phyloP scores from a whole-genome alignment of 2,329 filamentous ascomycete genomes.

The Elsinoe perseae region DNA sequence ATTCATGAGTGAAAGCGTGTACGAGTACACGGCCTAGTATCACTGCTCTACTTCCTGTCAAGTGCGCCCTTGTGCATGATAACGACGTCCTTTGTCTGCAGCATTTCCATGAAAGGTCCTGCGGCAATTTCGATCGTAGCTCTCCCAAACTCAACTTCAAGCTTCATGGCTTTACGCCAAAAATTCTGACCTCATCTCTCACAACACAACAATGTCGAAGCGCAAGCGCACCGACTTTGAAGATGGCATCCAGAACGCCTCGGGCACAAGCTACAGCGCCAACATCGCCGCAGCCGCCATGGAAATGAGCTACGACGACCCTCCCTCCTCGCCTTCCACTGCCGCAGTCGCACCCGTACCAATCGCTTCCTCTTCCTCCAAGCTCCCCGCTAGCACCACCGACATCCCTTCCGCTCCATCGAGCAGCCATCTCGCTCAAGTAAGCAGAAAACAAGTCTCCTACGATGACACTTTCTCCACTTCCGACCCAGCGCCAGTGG shows the following conservation, averaged over 20 bases:
- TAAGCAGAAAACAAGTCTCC: constrained; percentile 16
- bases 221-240: constrained; percentile 13
- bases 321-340: constrained; percentile 52
- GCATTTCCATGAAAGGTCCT: background rate
- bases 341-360: constrained; percentile 50
- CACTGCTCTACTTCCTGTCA: background rate
- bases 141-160: background rate
- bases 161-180: background rate
- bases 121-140: background rate
- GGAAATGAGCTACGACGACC: constrained; percentile 14
- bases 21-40: background rate
- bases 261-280: background rate
- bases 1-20: constrained; percentile 4
- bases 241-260: constrained; percentile 2
- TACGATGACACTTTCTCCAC: constrained; percentile 18
- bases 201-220: constrained; percentile 7
- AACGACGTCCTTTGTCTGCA: too few species aligned
- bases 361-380: background rate
- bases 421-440: background rate
- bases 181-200: background rate
- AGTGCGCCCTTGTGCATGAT: too few species aligned
- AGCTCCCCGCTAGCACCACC: constrained; percentile 34
- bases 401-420: constrained; percentile 14
- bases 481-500: constrained; percentile 13
- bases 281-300: background rate